A percentile compares a stretch with the other conserved stretches of the same genome.
Evolutionary conservation across 2,329 filamentous ascomycete genomes (phyloP).

Genomic region (Arthrinium phaeospermum): DNA sequence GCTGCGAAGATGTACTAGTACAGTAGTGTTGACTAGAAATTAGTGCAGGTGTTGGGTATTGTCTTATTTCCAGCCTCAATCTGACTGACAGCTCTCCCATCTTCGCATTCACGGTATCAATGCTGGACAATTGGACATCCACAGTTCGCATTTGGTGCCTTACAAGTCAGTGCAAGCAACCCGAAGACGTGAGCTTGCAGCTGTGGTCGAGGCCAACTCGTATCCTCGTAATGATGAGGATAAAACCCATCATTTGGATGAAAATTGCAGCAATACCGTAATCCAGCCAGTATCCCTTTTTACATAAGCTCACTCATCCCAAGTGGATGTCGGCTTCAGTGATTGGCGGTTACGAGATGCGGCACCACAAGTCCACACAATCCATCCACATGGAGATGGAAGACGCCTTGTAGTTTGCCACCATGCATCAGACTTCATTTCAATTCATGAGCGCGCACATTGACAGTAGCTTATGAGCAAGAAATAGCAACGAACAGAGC

Average conservation of each 20-base stretch:
- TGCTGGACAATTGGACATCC: not conserved
- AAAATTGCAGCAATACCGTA: not conserved
- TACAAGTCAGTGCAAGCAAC: not conserved
- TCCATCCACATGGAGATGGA: conserved; percentile 9
- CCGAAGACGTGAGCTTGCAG: not conserved
- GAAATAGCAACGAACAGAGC: not conserved
- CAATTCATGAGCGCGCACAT: conserved; percentile 7
- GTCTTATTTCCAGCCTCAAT: conserved; percentile 14
- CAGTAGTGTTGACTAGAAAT: not conserved
- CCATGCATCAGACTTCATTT: conserved; percentile 13
- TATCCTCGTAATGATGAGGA: not conserved
- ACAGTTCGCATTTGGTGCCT: not conserved
- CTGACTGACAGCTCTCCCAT: not conserved
- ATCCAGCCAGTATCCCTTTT: not conserved
- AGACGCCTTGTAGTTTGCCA: not conserved
- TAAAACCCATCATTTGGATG: not conserved
- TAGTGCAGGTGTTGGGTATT: not conserved
- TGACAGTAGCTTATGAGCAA: not conserved
- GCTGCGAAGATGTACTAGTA: not conserved
- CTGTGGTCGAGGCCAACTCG: no score
- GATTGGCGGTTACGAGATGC: not conserved
- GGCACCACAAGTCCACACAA: conserved; percentile 13
- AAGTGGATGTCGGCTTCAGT: not conserved
- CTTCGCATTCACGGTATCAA: not conserved
- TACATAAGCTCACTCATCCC: conserved; percentile 1